Evolutionary conservation across 345 rosid genomes (phyloP), one percentile per base, ranked within the genome.

Genomic region (Camelina hispida): DNA sequence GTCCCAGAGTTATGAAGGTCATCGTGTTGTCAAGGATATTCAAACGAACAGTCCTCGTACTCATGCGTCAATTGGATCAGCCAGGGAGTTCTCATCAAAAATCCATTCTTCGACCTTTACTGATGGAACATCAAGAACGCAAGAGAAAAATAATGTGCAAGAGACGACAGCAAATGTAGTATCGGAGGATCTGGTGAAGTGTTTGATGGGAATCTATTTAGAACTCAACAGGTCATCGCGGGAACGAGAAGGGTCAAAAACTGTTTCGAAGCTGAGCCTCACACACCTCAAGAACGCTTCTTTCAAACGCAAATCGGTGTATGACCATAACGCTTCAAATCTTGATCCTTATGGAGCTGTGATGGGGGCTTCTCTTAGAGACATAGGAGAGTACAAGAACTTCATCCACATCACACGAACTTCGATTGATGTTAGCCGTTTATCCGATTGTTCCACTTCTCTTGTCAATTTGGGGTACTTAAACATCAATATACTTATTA

Each of bases 351-450:
- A 91, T 3, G 85, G 91, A 35, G 81, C 84, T 63, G 81, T 87
- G 47, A 84, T 85, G 37, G 96, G 93, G 51, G 83, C 89, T 42
- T 55, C 71, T 60, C 58, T 76, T n/a, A 83, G 96, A 68, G 97
- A 93, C 68, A 79, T 93, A 34, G 98, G 97, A 48, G 88, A 87
- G 13, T 91, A 93, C 84, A 91, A 84, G 82, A 85, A 84, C 85
- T 87, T 85, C 83, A 84, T 91, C 58, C 97, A 88, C 40, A 85
- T 93, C 54, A 83, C 84, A n/a, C 71, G 90, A 73, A 80, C 81
- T 69, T 84, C 93, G 7, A 23, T 93, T 34, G 93, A 89, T 72
- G 73, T 82, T 60, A 71, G 76, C 37, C 87, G 83, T 25, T 80
- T 89, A 46, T 56, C 82, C 0, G 87, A 87, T 34, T 74, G 82